These are phyloP conservation scores for Aspergillus affinis DNA, from an alignment of 495 filamentous ascomycete species.

Conservation along the genomic window DNA sequence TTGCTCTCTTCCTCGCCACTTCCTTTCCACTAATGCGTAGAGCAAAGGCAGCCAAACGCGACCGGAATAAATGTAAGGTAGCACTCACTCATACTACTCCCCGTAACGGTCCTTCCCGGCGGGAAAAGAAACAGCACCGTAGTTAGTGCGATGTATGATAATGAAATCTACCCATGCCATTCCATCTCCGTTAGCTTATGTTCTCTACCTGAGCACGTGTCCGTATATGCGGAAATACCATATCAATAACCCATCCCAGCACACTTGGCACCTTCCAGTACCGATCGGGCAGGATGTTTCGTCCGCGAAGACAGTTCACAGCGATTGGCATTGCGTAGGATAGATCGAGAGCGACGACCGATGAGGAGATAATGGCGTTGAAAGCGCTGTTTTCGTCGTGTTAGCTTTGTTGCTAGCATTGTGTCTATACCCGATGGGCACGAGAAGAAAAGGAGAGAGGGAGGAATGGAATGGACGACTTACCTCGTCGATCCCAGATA, in stretches of 20 bases:
- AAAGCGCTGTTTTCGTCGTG: conserved; percentile 42
- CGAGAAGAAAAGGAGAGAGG: not conserved
- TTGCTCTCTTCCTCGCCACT: too few species aligned
- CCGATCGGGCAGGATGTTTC: conserved; percentile 59
- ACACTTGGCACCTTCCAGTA: conserved; percentile 56
- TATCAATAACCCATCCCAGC: conserved; percentile 62
- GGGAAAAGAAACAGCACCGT: conserved; percentile 74
- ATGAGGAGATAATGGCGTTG: conserved; percentile 66
- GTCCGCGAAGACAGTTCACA: conserved; percentile 62
- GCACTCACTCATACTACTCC: conserved; percentile 64
- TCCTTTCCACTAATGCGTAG: too few species aligned
- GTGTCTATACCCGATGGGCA: too few species aligned
- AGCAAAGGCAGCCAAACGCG: not conserved
- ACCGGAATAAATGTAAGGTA: not conserved
- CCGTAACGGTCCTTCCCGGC: conserved; percentile 60
- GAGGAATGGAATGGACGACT: not conserved
- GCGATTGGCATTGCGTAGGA: conserved; percentile 69
- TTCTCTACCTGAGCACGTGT: conserved; percentile 22
- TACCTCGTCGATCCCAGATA: conserved; percentile 67
- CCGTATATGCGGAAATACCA: conserved; percentile 39
- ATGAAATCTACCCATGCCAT: conserved; percentile 46
- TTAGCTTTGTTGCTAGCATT: not conserved
- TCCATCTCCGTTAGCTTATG: not conserved
- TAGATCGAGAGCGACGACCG: conserved; percentile 66
- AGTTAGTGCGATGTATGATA: conserved; percentile 63